Base-by-base conservation (phyloP, 495 filamentous ascomycete species). In the Talaromyces stipitatus region DNA sequence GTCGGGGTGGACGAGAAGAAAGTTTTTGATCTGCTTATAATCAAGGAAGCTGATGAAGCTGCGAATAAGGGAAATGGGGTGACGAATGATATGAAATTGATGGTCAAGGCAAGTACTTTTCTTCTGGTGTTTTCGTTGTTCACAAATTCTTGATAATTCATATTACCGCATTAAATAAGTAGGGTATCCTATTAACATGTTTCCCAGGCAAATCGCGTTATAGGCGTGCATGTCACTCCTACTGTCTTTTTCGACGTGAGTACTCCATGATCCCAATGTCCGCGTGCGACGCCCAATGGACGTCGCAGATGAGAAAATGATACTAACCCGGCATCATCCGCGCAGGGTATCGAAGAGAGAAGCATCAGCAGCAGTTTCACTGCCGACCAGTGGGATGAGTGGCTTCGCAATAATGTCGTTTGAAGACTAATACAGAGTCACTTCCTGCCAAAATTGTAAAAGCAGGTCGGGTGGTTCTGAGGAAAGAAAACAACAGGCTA, bases 221-320 rank as follows among this genome's bases (percentile, higher is more conserved):
- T 84, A 6, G 89, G 91, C 4, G 84, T 95, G 29, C 92, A 97
- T 76, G 90, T 96, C 26, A 90, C 87, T 26, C 91, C 91, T 20
- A 96, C 91, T 1, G 89, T 95, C 16, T 70, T 95, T 41, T 94
- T 95, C 72, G 83, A 97, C 72, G 81, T 83, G 63, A 66, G 69
- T 61, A 14, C 18, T 24, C 14, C 10, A 47, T 61, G 67, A 48
- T 18, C 51, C 10, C 50, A 53, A 36, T 6, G 30, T 30, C 32
- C 12, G 32, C 29, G 54, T 12, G 27, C 43, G 36, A 18, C 50
- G 28, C 56, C 30, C 60, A 55, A 3, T 3, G 41, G 2, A 23
- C 20, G 18, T 8, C n/a, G 43, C 43, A 14, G 5, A 8, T 18
- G 36, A 18, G 18, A 16, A 2, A 26, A 51, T 30, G 45, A 26